Base-by-base conservation (phyloP, 1,284 basidiomycete species). In the Vanrija humicola region DNA sequence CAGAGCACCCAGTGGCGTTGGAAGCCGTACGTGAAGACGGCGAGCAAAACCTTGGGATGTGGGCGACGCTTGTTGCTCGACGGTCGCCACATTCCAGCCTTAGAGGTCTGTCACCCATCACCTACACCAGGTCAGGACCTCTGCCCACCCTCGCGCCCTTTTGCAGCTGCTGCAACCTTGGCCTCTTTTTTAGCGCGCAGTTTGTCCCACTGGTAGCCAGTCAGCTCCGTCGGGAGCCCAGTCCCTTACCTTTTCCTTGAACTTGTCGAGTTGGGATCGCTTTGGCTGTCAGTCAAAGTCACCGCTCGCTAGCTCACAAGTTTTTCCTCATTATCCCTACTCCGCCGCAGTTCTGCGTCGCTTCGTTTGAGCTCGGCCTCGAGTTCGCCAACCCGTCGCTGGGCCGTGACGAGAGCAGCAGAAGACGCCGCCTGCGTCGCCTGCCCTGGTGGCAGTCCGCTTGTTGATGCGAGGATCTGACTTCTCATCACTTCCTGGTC, bases 131-230 rank as follows among this genome's bases (percentile, higher is more conserved):
- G 14, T 34, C 34, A 34, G 34, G 34, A 34, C 34, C 14, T 15
- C 12, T 34, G 34, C 34, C 34, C 34, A 14, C n/a, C 10, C 48
- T 14, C 25, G 39, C 48, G 25, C 16, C n/a, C 29, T 59, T 55
- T 2, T 23, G 21, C 21, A 23, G 52, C 52, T 3, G 61, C 57
- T 12, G 54, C 58, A 19, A 61, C 82, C 70, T 87, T 90, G 14
- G 86, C 87, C 68, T 89, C 87, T 72, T 89, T 89, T 78, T 92
- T 92, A 55, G 86, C 84, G 71, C 93, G 93, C 59, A 94, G 78
- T 71, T 89, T 90, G 66, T 90, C 88, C 86, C 90, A 92, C 55
- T 88, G 81, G 70, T 87, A 4, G 0, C 18, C 14, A 51, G 40
- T 48, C 38, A 49, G 34, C 46, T 29, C 10, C 46, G 19, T 26